phyloP scores from a whole-genome alignment of 2,329 filamentous ascomycete species.

The Rhexocercosporidium sp. region DNA sequence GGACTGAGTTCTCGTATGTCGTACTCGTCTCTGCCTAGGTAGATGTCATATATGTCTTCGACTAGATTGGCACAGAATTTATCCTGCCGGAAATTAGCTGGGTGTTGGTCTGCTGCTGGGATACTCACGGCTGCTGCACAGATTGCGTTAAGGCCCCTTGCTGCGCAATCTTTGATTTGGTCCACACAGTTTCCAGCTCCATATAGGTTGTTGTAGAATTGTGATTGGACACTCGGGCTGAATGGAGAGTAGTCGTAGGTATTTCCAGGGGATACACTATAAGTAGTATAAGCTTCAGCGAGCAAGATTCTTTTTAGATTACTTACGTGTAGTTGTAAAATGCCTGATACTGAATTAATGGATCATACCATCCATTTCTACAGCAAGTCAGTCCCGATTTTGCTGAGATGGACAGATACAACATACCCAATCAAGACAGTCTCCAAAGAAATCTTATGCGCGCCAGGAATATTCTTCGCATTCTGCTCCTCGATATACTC shows the following conservation, averaged over 20 bases:
- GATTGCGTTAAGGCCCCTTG: conserved; percentile 53
- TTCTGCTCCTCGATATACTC: conserved; percentile 66
- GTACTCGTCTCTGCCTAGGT: conserved; percentile 61
- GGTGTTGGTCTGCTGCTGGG: neutral
- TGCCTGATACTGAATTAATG: conserved; percentile 59
- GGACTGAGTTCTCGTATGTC: conserved; percentile 61
- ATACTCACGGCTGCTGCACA: conserved; percentile 51
- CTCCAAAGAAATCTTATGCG: conserved; percentile 53
- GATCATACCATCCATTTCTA: conserved; percentile 62
- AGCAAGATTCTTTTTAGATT: neutral
- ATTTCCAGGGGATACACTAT: conserved; percentile 52
- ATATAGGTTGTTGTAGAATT: conserved; percentile 65
- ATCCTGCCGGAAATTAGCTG: conserved; percentile 44
- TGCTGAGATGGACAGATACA: neutral
- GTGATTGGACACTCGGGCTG: conserved; percentile 53
- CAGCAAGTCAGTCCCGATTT: conserved; percentile 5
- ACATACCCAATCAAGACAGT: conserved; percentile 54
- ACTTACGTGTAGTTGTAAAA: conserved; percentile 59
- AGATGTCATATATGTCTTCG: conserved; percentile 56
- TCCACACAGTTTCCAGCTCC: conserved; percentile 65
- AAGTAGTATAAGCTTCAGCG: neutral
- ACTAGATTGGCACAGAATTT: conserved; percentile 60
- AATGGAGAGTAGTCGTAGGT: conserved; percentile 60
- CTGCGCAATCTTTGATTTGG: conserved; percentile 59
- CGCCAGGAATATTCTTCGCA: conserved; percentile 52